These are phyloP conservation scores for Scenedesmus sp. DNA, from an alignment of 163 green algal genomes.

Conservation along the genomic window DNA sequence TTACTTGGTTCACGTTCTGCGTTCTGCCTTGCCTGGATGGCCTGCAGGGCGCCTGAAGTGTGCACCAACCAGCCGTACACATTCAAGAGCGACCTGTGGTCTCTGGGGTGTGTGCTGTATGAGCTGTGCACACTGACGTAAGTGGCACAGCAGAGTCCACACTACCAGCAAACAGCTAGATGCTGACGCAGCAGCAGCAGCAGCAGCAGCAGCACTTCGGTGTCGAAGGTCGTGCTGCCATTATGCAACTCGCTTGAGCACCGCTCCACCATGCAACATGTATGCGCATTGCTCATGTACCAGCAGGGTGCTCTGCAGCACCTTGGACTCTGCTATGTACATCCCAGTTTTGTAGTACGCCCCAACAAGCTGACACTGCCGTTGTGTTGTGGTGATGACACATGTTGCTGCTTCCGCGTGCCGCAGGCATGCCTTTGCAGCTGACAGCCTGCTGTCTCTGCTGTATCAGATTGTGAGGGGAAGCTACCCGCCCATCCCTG, in stretches of 20 bases:
- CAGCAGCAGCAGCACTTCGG: no score
- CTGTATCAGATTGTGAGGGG: constrained; percentile 82
- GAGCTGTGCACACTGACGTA: constrained; percentile 79
- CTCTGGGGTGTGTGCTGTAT: constrained; percentile 80
- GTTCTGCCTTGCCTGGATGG: no score
- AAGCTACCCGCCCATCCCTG: constrained; percentile 72
- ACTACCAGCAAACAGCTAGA: background rate
- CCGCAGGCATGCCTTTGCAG: constrained; percentile 75
- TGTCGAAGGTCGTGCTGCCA: no score
- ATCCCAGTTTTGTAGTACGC: no score
- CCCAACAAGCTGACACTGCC: no score
- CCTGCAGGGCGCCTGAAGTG: constrained; percentile 71
- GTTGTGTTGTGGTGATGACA: no score
- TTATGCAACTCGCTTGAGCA: no score
- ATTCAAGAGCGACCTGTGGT: constrained; percentile 79
- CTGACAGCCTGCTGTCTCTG: constrained; percentile 72
- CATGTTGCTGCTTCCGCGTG: background rate
- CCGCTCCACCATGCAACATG: no score
- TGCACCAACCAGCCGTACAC: constrained; percentile 76
- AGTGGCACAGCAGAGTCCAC: background rate
- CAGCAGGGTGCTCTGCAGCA: no score
- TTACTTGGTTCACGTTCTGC: background rate
- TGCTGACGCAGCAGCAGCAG: background rate
- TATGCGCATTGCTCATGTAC: no score
- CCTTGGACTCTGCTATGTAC: no score